A percentile compares a stretch with the other conserved stretches of the same genome.
Evolutionary conservation across 2,329 filamentous ascomycete species (phyloP).

Genomic region (Phialocephala subalpina): DNA sequence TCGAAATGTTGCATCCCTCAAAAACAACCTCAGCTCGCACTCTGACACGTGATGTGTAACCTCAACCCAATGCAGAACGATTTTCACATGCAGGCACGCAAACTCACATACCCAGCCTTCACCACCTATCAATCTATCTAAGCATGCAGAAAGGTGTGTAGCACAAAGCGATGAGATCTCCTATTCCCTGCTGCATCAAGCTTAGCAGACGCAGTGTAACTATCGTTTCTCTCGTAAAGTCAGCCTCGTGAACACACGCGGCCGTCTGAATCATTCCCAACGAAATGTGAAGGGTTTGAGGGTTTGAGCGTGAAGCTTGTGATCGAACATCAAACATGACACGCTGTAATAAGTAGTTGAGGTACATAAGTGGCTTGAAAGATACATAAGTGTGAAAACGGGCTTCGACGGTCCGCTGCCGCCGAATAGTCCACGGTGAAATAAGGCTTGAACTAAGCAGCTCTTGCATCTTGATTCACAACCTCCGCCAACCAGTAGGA

Average conservation of each 20-base stretch:
- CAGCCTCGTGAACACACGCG: constrained; percentile 17
- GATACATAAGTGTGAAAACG: no score
- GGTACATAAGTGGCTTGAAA: no score
- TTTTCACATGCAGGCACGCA: constrained; percentile 24
- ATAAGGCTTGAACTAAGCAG: background rate
- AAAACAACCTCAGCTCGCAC: no score
- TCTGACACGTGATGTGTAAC: background rate
- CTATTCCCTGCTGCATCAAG: constrained; percentile 7
- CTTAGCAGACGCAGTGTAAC: constrained; percentile 15
- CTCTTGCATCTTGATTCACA: no score
- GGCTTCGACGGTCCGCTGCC: constrained; percentile 22
- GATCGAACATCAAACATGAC: background rate
- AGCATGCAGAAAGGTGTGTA: background rate
- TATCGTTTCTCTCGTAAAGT: background rate
- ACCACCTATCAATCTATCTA: no score
- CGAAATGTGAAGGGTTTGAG: background rate
- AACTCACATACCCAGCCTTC: no score
- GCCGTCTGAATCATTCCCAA: background rate
- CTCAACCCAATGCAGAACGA: background rate
- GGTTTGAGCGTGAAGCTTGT: background rate
- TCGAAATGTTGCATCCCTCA: background rate
- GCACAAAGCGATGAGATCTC: constrained; percentile 18
- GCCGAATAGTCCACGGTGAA: background rate
- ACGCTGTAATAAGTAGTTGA: no score
- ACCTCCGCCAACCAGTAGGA: background rate